Evolutionary conservation across 2,329 filamentous ascomycete species (phyloP).

Genomic region (Fusarium sp.): DNA sequence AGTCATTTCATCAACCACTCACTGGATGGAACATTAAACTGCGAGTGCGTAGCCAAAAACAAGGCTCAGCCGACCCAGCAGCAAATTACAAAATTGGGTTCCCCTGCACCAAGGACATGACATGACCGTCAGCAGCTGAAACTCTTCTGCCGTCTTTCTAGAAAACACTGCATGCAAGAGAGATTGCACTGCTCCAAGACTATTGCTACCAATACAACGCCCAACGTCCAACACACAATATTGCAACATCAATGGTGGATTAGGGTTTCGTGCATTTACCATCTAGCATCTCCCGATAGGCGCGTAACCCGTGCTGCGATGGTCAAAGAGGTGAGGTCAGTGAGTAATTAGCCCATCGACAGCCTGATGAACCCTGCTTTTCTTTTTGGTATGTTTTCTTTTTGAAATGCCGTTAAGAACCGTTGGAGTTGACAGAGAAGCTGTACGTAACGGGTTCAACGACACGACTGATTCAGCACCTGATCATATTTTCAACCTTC

Average conservation of each 20-base stretch:
- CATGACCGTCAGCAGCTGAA: conserved; percentile 14
- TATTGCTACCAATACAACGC: background rate
- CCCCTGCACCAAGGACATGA: conserved; percentile 32
- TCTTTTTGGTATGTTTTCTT: background rate
- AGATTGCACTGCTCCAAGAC: conserved; percentile 18
- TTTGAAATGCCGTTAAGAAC: conserved; percentile 8
- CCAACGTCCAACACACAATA: conserved; percentile 12
- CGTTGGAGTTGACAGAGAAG: conserved; percentile 7
- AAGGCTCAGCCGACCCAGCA: background rate
- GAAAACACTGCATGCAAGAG: conserved; percentile 44
- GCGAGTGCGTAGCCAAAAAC: conserved; percentile 23
- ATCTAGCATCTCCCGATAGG: no score
- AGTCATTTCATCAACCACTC: conserved; percentile 21
- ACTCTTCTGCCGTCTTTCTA: conserved; percentile 52
- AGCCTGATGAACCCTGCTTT: conserved; percentile 14
- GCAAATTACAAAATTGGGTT: conserved; percentile 30
- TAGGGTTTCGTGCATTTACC: conserved; percentile 25
- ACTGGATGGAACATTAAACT: conserved; percentile 10
- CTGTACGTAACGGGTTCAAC: no score
- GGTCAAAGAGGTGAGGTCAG: conserved; percentile 7
- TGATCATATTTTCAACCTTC: conserved; percentile 10
- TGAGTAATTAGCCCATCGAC: conserved; percentile 28
- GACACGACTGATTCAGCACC: conserved; percentile 4
- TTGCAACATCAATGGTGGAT: conserved; percentile 11
- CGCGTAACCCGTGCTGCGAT: background rate